Conservation (phyloP, 768 basidiomycete genomes). For the Macrolepiota albuminosa region DNA sequence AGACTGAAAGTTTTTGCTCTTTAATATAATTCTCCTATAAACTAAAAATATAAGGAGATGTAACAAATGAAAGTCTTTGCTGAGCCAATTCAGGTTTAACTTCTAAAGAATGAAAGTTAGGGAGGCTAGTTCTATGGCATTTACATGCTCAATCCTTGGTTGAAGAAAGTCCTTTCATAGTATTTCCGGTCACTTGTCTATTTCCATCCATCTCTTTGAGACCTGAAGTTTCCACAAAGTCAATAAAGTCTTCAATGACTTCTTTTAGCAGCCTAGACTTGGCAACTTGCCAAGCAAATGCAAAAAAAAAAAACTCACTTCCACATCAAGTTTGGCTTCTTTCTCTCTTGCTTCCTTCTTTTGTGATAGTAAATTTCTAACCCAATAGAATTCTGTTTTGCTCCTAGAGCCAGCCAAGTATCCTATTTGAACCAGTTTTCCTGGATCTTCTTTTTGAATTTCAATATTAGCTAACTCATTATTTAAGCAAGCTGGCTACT, state of each 20-base stretch:
- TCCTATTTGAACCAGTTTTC: constrained; percentile 9
- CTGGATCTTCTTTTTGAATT: constrained; percentile 14
- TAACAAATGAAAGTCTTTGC: constrained; percentile 5
- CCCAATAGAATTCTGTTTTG: constrained; percentile 14
- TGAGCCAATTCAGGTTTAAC: constrained; percentile 6
- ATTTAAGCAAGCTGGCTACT: too few species aligned
- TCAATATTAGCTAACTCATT: too few species aligned
- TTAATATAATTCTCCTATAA: not conserved
- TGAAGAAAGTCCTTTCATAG: not conserved
- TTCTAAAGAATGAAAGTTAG: constrained; percentile 4
- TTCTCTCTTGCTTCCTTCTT: not conserved
- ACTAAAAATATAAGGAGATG: not conserved
- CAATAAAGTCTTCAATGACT: not conserved
- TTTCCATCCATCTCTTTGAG: not conserved
- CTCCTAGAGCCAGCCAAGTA: constrained; percentile 16
- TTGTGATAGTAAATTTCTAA: constrained; percentile 4
- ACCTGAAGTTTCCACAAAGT: not conserved
- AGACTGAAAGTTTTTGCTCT: too few species aligned
- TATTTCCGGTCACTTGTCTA: not conserved
- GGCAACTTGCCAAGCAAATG: not conserved
- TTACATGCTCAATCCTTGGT: not conserved
- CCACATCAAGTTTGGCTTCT: not conserved
- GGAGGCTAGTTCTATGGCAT: constrained; percentile 16
- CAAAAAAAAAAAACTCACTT: not conserved
- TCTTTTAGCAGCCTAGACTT: not conserved